Conservation (phyloP, 805 yeast species). For the Schizosaccharomyces octosporus region DNA sequence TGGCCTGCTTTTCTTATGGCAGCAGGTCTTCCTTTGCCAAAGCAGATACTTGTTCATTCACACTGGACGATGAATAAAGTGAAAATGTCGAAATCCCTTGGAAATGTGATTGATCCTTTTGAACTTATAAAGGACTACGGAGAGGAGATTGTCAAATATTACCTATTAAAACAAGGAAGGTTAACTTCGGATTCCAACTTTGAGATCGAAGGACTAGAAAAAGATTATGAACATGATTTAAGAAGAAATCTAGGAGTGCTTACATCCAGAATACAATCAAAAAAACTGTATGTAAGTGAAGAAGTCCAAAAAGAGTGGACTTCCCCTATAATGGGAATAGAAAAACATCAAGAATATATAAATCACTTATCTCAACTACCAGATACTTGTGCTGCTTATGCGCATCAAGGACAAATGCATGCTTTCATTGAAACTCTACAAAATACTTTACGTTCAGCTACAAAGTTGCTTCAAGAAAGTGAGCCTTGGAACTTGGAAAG, state of each 20-base stretch:
- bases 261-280: slow-evolving; percentile 51
- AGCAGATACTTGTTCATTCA: slow-evolving; percentile 62
- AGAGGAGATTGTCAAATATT: slow-evolving; percentile 36
- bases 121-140: slow-evolving; percentile 41
- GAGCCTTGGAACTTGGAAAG: background rate
- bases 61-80: slow-evolving; percentile 81
- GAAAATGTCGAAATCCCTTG: slow-evolving; percentile 81
- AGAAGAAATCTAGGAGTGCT: slow-evolving; percentile 63
- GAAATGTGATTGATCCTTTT: slow-evolving; percentile 84
- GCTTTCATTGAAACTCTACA: background rate
- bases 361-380: background rate
- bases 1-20: slow-evolving; percentile 90
- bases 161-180: slow-evolving; percentile 49
- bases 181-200: slow-evolving; percentile 62
- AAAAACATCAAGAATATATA: background rate
- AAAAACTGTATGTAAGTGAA: slow-evolving; percentile 33
- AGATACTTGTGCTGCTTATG: background rate
- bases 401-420: background rate
- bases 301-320: background rate
- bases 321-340: too few relatives aligned
- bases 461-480: slow-evolving; percentile 13
- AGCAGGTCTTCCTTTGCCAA: slow-evolving; percentile 45
- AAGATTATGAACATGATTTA: slow-evolving; percentile 13
- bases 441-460: background rate
- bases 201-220: slow-evolving; percentile 54